Evolutionary conservation across 208 protist species (phyloP).

Genomic region (Trypanosoma congolense): DNA sequence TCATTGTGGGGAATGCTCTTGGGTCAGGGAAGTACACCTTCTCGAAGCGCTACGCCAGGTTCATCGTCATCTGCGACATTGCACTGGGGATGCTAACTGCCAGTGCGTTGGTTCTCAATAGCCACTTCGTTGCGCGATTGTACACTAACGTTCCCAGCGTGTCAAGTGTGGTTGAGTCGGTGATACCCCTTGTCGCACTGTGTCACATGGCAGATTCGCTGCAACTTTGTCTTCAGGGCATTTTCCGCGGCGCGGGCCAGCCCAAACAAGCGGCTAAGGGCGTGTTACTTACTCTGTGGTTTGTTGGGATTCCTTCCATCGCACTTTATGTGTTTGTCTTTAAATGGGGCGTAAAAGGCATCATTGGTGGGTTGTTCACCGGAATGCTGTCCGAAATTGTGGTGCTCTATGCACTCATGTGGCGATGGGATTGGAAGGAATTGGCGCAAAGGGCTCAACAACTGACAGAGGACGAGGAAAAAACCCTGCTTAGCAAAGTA

Average conservation of each 20-base stretch:
- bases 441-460: conserved; percentile 35
- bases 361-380: conserved; percentile 40
- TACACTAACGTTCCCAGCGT: conserved; percentile 41
- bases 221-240: conserved; percentile 62
- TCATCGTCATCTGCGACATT: conserved; percentile 49
- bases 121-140: conserved; percentile 41
- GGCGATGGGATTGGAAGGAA: conserved; percentile 44
- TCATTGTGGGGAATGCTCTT: conserved; percentile 62
- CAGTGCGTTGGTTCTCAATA: conserved; percentile 39
- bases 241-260: conserved; percentile 55
- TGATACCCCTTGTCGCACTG: conserved; percentile 53
- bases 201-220: conserved; percentile 55
- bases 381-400: conserved; percentile 58
- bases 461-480: not conserved
- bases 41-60: conserved; percentile 46
- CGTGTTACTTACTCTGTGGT: conserved; percentile 58
- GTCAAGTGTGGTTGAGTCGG: conserved; percentile 23
- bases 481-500: not conserved
- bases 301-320: conserved; percentile 53
- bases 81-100: conserved; percentile 32
- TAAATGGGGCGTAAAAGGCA: conserved; percentile 41
- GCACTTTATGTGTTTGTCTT: conserved; percentile 45
- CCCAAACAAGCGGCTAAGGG: conserved; percentile 41
- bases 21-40: conserved; percentile 32
- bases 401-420: conserved; percentile 39